A percentile compares a stretch with the other conserved stretches of the same genome.
These are phyloP conservation scores for Alternaria postmessia DNA, from an alignment of 2,329 filamentous ascomycete species.

Conservation along the genomic window DNA sequence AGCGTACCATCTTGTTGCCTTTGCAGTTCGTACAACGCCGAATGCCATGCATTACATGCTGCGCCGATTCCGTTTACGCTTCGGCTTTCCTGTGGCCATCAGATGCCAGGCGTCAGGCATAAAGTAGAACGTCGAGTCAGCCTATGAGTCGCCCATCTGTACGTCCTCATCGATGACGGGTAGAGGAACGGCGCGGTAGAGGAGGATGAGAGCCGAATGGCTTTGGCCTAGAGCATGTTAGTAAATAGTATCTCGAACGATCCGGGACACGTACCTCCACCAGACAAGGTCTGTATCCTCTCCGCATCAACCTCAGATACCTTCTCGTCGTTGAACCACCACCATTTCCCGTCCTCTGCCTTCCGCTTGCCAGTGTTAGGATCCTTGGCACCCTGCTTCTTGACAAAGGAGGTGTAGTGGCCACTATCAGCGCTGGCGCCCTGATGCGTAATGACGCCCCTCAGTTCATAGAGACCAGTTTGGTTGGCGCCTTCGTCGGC, in stretches of 20 bases:
- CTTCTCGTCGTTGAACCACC: slow-evolving; percentile 99
- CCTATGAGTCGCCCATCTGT: slow-evolving; percentile 37
- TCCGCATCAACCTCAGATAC: slow-evolving; percentile 90
- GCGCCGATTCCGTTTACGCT: slow-evolving; percentile 6
- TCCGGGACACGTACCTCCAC: slow-evolving; percentile 70
- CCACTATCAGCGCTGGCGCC: slow-evolving; percentile 96
- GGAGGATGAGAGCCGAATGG: slow-evolving; percentile 80
- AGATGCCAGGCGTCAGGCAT: neutral
- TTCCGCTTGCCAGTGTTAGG: slow-evolving; percentile 77
- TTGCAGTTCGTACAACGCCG: slow-evolving; percentile 42
- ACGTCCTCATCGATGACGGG: slow-evolving; percentile 63
- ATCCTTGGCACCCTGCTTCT: slow-evolving; percentile 81
- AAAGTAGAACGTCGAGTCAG: neutral
- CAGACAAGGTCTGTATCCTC: slow-evolving; percentile 88
- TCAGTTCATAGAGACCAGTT: slow-evolving; percentile 92
- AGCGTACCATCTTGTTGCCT: slow-evolving; percentile 18
- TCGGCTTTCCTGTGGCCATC: neutral
- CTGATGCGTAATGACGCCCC: slow-evolving; percentile 94
- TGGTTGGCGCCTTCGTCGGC: slow-evolving; percentile 87
- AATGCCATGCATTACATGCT: slow-evolving; percentile 27
- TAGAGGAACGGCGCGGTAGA: slow-evolving; percentile 78
- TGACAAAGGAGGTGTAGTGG: slow-evolving; percentile 97
- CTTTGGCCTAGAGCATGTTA: slow-evolving; percentile 64
- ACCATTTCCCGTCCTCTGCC: slow-evolving; percentile 94
- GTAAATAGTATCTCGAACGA: slow-evolving; percentile 1